Conservation (phyloP, 305 asterid species). For the Rubia occidens region DNA sequence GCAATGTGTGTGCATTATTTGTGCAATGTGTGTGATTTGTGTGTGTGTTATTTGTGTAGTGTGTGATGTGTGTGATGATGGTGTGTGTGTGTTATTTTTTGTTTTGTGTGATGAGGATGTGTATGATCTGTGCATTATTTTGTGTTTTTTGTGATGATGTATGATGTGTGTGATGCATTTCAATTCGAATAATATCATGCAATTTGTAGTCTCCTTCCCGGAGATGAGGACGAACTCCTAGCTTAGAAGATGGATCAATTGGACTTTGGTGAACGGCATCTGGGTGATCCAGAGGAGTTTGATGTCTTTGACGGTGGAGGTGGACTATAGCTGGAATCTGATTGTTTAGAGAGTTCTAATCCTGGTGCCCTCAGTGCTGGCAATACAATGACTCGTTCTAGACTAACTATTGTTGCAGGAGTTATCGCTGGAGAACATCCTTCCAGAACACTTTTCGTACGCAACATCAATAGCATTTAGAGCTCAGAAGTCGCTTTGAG, state of each 20-base stretch:
- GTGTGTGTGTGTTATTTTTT: too few relatives aligned
- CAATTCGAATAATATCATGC: conserved; percentile 27
- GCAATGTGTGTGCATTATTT: too few relatives aligned
- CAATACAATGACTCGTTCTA: conserved; percentile 30
- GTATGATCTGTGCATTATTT: too few relatives aligned
- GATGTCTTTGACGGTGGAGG: conserved; percentile 73
- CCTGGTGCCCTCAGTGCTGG: conserved; percentile 30
- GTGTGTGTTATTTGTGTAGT: too few relatives aligned
- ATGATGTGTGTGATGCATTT: conserved; percentile 15
- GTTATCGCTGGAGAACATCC: conserved; percentile 67
- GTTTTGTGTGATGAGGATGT: too few relatives aligned
- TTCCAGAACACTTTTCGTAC: conserved; percentile 69
- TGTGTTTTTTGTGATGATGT: too few relatives aligned
- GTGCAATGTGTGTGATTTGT: too few relatives aligned
- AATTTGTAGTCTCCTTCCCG: conserved; percentile 55
- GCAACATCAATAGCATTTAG: conserved; percentile 69
- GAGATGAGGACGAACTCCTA: conserved; percentile 59
- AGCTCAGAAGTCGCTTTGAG: conserved; percentile 66
- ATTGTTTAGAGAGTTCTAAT: conserved; percentile 33
- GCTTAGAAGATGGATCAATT: conserved; percentile 41
- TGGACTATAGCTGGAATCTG: conserved; percentile 60
- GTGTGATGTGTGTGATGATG: too few relatives aligned
- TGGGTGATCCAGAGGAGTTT: conserved; percentile 43
- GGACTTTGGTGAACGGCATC: conserved; percentile 27
- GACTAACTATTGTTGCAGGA: conserved; percentile 34